Base-by-base conservation (phyloP, 257 asterid species). In the Mitragyna speciosa region DNA sequence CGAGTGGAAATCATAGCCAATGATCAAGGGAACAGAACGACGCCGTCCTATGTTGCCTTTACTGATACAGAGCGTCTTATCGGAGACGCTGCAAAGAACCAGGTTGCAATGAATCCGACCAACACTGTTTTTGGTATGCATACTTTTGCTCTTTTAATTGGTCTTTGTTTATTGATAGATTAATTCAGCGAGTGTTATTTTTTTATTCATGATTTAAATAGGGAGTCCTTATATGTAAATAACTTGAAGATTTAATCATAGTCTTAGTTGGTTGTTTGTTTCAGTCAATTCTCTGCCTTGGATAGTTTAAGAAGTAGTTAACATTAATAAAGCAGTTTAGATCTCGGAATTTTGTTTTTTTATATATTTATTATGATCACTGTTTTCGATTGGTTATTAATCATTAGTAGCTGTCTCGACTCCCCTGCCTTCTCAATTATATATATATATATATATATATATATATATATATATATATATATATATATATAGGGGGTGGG, bases 51-150 rank as follows among this genome's bases (percentile, higher is more conserved):
- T 72, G 87, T 84, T n/a, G 85, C 73, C 20, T 81, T 84, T 52
- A 84, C 83, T n/a, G 87, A 84, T 41, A 72, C 87, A 0, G 87
- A 76, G 66, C 80, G 87, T 1, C 69, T 84, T 24, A 84, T 84
- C 43, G 87, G 87, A 31, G 87, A 84, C 67, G 87, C 87, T 73
- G 87, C 87, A 0, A 84, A 84, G 79, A 84, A 84, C 59, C 85
- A 84, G 77, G 87, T 84, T 0, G 85, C 85, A 11, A 81, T 84
- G 87, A 84, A 84, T 9, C 83, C 85, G 11, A 54, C 73, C 66
- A 84, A 84, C 52, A 84, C 85, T 61, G 87, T 84, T 14, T 84
- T 84, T 6, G 83, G 87, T 84, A 78, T 36, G 84, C 36, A 1
- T 24, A 5, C 11, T 11, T 72, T 28, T 12, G 4, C 6, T 12